Conservation (phyloP, 345 rosid genomes). For the Bruguiera sexangula region DNA sequence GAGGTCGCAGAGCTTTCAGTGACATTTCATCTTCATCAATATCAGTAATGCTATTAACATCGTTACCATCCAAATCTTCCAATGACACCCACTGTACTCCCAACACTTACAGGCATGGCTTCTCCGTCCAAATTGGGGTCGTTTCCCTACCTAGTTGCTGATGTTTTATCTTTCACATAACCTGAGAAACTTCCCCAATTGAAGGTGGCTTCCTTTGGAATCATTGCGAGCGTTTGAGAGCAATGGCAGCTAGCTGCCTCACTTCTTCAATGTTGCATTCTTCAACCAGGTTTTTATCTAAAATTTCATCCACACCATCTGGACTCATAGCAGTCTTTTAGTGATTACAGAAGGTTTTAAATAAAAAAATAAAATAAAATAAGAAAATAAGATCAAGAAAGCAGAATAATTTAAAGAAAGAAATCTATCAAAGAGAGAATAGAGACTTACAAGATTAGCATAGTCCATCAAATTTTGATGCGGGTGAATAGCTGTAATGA, state of each 20-base stretch:
- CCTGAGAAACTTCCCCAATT: conserved; percentile 78
- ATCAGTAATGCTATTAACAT: not conserved
- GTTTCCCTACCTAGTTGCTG: conserved; percentile 35
- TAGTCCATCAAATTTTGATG: conserved; percentile 94
- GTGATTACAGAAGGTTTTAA: not conserved
- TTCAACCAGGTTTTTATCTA: conserved; percentile 64
- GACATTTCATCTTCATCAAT: not conserved
- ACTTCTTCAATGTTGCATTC: conserved; percentile 61
- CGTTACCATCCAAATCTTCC: not conserved
- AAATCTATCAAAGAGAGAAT: not conserved
- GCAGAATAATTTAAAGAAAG: not conserved
- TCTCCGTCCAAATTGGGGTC: not conserved
- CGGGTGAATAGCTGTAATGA: conserved; percentile 90
- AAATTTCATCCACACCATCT: conserved; percentile 79
- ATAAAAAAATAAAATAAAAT: not conserved
- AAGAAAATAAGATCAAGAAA: not conserved
- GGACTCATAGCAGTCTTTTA: conserved; percentile 79
- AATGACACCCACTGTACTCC: conserved; percentile 3
- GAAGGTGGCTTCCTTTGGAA: conserved; percentile 74
- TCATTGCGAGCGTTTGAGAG: conserved; percentile 66
- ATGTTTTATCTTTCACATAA: conserved; percentile 66
- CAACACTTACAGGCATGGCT: too few species aligned
- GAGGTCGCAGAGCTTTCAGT: conserved; percentile 14
- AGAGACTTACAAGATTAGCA: conserved; percentile 64
- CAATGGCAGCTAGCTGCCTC: conserved; percentile 62